Evolutionary conservation across 2,329 filamentous ascomycete genomes (phyloP).

Genomic region (Corinectria fuckeliana): DNA sequence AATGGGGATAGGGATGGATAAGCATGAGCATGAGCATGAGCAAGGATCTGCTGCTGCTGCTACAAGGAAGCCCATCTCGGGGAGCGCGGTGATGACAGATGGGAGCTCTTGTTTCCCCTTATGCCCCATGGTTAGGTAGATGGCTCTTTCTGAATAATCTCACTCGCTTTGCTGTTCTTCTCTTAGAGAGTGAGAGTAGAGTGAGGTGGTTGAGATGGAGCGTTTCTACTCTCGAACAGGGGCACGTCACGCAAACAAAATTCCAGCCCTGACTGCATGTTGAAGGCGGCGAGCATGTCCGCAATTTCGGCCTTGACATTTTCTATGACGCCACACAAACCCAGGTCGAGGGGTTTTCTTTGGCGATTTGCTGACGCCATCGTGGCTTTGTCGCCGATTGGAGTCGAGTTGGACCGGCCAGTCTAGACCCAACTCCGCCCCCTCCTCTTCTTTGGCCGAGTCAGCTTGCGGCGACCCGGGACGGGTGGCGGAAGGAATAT

Average conservation of each 20-base stretch:
- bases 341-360: background rate
- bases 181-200: constrained; percentile 11
- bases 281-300: background rate
- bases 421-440: background rate
- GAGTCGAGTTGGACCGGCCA: background rate
- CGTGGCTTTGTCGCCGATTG: background rate
- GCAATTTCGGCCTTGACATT: background rate
- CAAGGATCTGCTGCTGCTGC: background rate
- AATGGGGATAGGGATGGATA: background rate
- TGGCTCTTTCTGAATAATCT: constrained; percentile 20
- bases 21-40: background rate
- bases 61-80: background rate
- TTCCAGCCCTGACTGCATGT: background rate
- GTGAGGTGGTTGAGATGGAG: background rate
- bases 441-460: background rate
- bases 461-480: background rate
- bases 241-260: background rate
- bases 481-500: background rate
- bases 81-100: background rate
- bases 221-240: background rate
- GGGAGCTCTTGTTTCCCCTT: background rate
- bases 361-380: background rate
- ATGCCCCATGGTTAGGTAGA: constrained; percentile 7
- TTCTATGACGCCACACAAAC: background rate
- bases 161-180: constrained; percentile 15